Percentiles rank a stretch among this genome's conserved stretches.
Evolutionary conservation across 2,329 filamentous ascomycete genomes (phyloP).

Genomic region (Elsinoe perseae): DNA sequence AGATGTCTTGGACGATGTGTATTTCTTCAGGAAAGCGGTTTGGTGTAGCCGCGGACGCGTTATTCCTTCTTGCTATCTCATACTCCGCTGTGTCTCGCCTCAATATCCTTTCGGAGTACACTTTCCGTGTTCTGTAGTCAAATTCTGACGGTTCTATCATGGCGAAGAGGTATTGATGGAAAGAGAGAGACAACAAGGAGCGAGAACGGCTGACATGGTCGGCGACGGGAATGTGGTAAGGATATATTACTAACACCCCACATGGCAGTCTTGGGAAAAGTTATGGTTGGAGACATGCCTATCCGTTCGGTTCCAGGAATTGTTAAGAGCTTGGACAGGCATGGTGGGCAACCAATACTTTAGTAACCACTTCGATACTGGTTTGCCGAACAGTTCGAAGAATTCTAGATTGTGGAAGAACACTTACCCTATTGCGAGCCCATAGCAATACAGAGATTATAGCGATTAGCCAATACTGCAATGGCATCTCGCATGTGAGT

Average conservation of each 20-base stretch:
- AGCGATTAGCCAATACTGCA: no score
- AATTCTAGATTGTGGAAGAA: no score
- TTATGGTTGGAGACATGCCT: not conserved
- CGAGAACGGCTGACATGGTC: not conserved
- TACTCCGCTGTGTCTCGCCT: not conserved
- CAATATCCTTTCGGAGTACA: not conserved
- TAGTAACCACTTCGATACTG: no score
- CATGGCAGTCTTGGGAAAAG: not conserved
- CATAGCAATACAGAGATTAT: no score
- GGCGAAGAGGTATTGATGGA: not conserved
- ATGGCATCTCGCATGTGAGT: not conserved
- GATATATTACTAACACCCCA: not conserved
- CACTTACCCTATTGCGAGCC: no score
- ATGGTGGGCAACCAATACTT: no score
- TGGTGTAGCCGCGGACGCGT: not conserved
- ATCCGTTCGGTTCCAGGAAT: not conserved
- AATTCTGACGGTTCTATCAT: not conserved
- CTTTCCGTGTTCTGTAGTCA: not conserved
- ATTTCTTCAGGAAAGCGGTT: not conserved
- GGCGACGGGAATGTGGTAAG: not conserved
- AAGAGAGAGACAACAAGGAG: not conserved
- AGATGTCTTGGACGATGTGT: not conserved
- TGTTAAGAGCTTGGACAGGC: not conserved
- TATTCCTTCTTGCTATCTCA: not conserved
- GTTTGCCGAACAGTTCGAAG: no score